Conservation (phyloP, 1,284 basidiomycete genomes). For the Coriolopsis trogii region DNA sequence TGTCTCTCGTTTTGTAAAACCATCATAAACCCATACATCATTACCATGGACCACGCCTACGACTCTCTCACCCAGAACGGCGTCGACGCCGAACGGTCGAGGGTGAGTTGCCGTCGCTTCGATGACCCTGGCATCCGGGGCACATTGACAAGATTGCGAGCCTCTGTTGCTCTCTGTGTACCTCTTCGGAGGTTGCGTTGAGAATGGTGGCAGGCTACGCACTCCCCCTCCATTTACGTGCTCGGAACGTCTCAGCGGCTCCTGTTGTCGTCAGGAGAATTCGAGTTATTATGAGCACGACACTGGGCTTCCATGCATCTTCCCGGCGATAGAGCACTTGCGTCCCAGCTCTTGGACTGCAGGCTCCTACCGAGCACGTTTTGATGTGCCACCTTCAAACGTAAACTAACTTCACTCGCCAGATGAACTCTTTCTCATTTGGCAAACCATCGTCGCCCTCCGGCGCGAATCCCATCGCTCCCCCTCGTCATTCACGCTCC, state of each 20-base stretch:
- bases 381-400: neutral
- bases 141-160: no score
- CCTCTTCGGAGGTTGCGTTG: no score
- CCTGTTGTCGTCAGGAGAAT: no score
- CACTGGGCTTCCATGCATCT: no score
- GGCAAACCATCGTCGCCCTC: conserved; percentile 34
- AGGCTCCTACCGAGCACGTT: no score
- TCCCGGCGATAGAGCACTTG: neutral
- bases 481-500: conserved; percentile 60
- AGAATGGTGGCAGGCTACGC: no score
- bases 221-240: no score
- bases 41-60: conserved; percentile 40
- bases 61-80: conserved; percentile 34
- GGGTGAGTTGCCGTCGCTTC: conserved; percentile 27
- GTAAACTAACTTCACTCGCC: conserved; percentile 5
- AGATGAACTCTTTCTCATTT: conserved; percentile 66
- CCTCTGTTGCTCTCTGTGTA: no score
- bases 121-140: no score
- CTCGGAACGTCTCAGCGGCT: no score
- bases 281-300: no score
- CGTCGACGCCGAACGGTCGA: conserved; percentile 38
- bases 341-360: neutral
- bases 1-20: conserved; percentile 41
- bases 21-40: conserved; percentile 24
- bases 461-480: conserved; percentile 34